Evolutionary conservation across 1,139 yeast species (phyloP), one percentile per base, ranked within the genome.

Genomic region (Geotrichum klebahnii): DNA sequence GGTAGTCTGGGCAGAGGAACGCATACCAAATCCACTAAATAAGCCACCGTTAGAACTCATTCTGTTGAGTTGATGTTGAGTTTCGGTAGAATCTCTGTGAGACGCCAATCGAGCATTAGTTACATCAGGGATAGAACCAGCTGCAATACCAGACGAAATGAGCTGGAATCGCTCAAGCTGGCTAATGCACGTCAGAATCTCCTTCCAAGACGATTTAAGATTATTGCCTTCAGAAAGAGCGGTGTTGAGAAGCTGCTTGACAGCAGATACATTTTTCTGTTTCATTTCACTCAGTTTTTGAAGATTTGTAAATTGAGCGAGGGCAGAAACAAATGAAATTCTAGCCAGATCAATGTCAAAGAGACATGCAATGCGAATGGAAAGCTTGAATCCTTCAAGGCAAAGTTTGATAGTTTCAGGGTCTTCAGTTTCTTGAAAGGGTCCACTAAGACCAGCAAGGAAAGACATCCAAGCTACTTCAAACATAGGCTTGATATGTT

Each of bases 401-500:
- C 96, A 84, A 3, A 77, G 67, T 52, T 74, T 76, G 9, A 86
- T 76, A 3, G 86, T 79, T 45, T 82, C 90, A 14, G 77, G 76
- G 59, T 89, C 96, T 56, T 87, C 94, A 55, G 84, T 82, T 55
- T 88, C 96, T 63, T 85, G 89, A 69, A 90, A 88, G 2, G 96
- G 95, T 1, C 95, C 94, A 0, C 97, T 88, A 48, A 94, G 75
- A 0, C 96, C 97, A 5, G 97, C 97, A 57, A 94, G 74, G 48
- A 92, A 79, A 0, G 97, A 88, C 97, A 92, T 89, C 99, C 99
- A 94, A 46, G 87, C 73, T 10, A 88, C 88, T 61, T 89, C 96
- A 69, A 92, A 92, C 64, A 94, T 87, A 1, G 97, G 92, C 62
- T 80, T 84, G 19, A 90, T 96, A 65, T 92, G 97, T 57, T 88